Percentiles rank a stretch among this genome's conserved stretches.
phyloP scores from a whole-genome alignment of 2,329 filamentous ascomycete species.

The Sporothrix brasiliensis region DNA sequence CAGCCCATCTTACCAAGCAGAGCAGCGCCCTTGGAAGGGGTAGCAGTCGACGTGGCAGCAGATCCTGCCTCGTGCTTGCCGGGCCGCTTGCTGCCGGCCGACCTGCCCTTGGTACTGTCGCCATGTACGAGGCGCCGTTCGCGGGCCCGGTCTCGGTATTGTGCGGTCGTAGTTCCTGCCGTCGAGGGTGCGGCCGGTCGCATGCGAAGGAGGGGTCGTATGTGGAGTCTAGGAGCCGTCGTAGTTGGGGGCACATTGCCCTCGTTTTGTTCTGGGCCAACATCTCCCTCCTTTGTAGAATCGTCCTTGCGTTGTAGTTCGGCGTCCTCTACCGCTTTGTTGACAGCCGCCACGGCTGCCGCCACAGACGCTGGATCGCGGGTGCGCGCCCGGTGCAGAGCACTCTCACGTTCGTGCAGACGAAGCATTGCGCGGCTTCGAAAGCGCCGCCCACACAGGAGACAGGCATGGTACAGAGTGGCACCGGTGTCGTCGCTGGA shows the following conservation, averaged over 20 bases:
- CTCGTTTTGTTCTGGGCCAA: neutral
- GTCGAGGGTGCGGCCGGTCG: constrained; percentile 32
- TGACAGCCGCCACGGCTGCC: constrained; percentile 43
- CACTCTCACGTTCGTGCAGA: constrained; percentile 51
- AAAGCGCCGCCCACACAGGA: constrained; percentile 50
- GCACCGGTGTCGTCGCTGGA: constrained; percentile 48
- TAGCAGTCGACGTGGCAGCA: constrained; percentile 40
- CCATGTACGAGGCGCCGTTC: constrained; percentile 65
- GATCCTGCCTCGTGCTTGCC: constrained; percentile 35
- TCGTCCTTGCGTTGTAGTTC: constrained; percentile 17
- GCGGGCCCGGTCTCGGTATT: constrained; percentile 68
- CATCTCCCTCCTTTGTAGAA: neutral
- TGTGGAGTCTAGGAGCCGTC: constrained; percentile 30
- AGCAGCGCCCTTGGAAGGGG: constrained; percentile 64
- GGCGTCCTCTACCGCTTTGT: constrained; percentile 33
- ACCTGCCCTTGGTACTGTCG: constrained; percentile 19
- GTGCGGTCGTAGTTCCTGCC: constrained; percentile 33
- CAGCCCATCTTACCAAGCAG: constrained; percentile 75
- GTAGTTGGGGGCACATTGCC: neutral
- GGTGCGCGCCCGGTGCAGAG: constrained; percentile 46
- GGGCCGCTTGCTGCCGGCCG: neutral
- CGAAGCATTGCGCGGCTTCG: constrained; percentile 46
- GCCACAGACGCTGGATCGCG: constrained; percentile 38
- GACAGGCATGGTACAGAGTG: constrained; percentile 41
- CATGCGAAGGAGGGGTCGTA: constrained; percentile 28